phyloP scores from a whole-genome alignment of 768 basidiomycete species.

The Rhizopogon sp. region DNA sequence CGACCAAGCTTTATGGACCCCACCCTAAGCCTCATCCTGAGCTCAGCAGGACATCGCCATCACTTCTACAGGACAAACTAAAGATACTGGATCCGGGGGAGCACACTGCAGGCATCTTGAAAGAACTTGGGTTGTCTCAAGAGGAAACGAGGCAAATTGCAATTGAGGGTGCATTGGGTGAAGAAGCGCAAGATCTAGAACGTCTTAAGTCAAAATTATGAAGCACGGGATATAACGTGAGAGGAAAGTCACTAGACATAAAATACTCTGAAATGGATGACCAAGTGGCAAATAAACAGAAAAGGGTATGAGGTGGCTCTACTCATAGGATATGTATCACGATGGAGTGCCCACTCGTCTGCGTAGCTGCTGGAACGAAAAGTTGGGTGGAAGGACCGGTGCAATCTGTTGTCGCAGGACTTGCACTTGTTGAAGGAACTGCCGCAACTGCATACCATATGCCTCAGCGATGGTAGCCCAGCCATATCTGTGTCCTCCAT shows the following conservation, averaged over 20 bases:
- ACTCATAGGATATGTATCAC: constrained; percentile 5
- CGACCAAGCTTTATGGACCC: constrained; percentile 35
- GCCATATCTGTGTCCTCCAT: constrained; percentile 22
- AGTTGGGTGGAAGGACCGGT: constrained; percentile 26
- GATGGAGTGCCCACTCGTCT: constrained; percentile 20
- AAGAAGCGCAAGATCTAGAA: constrained; percentile 19
- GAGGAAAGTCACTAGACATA: not conserved
- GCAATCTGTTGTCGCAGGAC: constrained; percentile 24
- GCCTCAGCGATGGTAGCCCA: constrained; percentile 26
- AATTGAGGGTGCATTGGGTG: constrained; percentile 44
- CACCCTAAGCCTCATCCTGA: constrained; percentile 52
- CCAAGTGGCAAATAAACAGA: too few relatives aligned
- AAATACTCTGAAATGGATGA: not conserved
- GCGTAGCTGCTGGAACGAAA: constrained; percentile 27
- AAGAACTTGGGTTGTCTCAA: constrained; percentile 45
- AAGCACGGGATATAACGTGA: constrained; percentile 4
- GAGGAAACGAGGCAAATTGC: constrained; percentile 35
- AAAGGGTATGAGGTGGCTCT: not conserved
- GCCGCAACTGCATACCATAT: constrained; percentile 23
- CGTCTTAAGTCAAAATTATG: constrained; percentile 20
- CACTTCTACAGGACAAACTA: constrained; percentile 4
- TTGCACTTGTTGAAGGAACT: constrained; percentile 27
- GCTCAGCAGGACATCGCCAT: constrained; percentile 30
- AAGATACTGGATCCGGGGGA: constrained; percentile 39
- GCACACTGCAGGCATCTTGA: constrained; percentile 50